Percentiles rank a stretch among this genome's conserved stretches.
These are phyloP conservation scores for Chlamydomonas reinhardtii DNA, from an alignment of 163 green algal species.

Conservation along the genomic window DNA sequence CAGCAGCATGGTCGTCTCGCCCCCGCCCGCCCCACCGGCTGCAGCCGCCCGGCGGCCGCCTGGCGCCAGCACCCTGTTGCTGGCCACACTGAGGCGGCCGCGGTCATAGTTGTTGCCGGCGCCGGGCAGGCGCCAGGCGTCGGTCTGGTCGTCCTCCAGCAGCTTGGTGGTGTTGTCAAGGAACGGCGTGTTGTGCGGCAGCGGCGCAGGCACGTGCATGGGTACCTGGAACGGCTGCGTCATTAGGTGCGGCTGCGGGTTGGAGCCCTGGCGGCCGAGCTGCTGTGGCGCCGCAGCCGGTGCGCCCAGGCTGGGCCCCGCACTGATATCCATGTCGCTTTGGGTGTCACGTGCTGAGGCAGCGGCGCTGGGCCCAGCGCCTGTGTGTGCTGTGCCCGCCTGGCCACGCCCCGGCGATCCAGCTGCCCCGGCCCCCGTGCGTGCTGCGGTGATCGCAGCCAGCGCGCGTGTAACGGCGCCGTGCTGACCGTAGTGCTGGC, in stretches of 20 bases:
- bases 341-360: too few relatives aligned
- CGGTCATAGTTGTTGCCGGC: not conserved
- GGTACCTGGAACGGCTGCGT: not conserved
- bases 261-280: too few relatives aligned
- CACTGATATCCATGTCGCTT: too few relatives aligned
- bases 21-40: not conserved
- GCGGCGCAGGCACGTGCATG: not conserved
- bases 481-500: not conserved
- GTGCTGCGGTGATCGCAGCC: not conserved
- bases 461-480: not conserved
- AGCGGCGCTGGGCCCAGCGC: too few relatives aligned
- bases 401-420: too few relatives aligned
- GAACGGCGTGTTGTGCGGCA: slow-evolving; percentile 28
- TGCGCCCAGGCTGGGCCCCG: too few relatives aligned
- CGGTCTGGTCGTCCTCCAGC: slow-evolving; percentile 45
- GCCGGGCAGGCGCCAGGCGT: slow-evolving; percentile 28
- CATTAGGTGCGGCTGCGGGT: not conserved
- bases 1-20: slow-evolving; percentile 39
- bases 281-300: too few relatives aligned
- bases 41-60: not conserved
- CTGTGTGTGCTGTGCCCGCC: too few relatives aligned
- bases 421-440: too few relatives aligned
- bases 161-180: slow-evolving; percentile 38
- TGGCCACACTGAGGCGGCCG: slow-evolving; percentile 36
- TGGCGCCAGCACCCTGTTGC: slow-evolving; percentile 32